These are phyloP conservation scores for Colletotrichum caudatum DNA, from an alignment of 2,329 filamentous ascomycete species.

Conservation along the genomic window DNA sequence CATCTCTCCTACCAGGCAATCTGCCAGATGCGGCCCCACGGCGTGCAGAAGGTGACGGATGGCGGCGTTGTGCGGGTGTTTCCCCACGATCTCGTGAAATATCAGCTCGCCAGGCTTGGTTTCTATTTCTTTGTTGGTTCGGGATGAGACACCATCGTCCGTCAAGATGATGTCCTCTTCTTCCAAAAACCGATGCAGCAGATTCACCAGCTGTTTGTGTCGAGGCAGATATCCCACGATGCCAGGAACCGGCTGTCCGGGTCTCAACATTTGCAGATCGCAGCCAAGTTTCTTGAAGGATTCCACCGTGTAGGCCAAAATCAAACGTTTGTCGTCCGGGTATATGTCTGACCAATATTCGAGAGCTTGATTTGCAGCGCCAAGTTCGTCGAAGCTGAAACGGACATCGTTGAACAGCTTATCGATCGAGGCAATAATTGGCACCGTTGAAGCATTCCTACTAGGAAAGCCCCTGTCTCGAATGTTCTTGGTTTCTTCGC, in stretches of 20 bases:
- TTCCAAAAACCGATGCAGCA: conserved; percentile 47
- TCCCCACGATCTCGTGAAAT: conserved; percentile 45
- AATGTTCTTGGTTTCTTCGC: not conserved
- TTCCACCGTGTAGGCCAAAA: conserved; percentile 50
- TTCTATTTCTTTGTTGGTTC: conserved; percentile 28
- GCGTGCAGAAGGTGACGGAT: conserved; percentile 50
- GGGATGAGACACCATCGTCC: conserved; percentile 27
- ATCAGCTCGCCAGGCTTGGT: conserved; percentile 42
- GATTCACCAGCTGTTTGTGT: conserved; percentile 47
- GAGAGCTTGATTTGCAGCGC: not conserved
- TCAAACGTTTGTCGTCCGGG: conserved; percentile 47
- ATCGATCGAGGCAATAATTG: not conserved
- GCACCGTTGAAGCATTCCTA: not conserved
- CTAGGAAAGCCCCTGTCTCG: not conserved
- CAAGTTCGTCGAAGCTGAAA: conserved; percentile 28
- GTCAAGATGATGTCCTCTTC: conserved; percentile 36
- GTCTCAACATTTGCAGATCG: conserved; percentile 40
- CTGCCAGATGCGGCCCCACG: conserved; percentile 52
- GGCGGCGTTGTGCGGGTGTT: conserved; percentile 49
- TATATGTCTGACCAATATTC: conserved; percentile 47
- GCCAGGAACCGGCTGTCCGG: conserved; percentile 43
- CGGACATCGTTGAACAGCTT: not conserved
- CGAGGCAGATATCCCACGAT: conserved; percentile 42
- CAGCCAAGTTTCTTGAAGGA: conserved; percentile 49
- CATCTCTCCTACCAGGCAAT: conserved; percentile 51